Conservation (phyloP, 2,329 filamentous ascomycete genomes). For the Cladophialophora carrionii region DNA sequence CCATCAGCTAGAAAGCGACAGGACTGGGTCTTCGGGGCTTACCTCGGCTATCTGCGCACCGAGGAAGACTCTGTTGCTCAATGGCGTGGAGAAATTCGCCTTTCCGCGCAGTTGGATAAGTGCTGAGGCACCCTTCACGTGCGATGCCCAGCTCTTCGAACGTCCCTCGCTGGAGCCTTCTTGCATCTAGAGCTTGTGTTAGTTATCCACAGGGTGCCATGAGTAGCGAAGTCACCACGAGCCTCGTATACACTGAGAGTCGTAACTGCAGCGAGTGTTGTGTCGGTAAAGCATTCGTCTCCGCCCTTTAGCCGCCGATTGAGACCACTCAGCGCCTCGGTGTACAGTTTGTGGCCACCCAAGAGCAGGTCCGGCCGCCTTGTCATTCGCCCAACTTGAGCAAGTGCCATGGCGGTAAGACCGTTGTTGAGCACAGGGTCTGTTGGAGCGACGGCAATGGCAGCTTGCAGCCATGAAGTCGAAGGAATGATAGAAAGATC, state of each 20-base stretch:
- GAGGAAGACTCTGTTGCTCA: constrained; percentile 21
- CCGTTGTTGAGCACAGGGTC: constrained; percentile 17
- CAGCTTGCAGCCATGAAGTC: constrained; percentile 18
- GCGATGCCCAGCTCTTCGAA: constrained; percentile 21
- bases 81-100: constrained; percentile 17
- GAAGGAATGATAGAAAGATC: constrained; percentile 4
- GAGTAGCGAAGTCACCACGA: neutral
- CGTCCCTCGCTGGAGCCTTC: constrained; percentile 7
- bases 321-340: constrained; percentile 14
- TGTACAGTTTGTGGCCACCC: constrained; percentile 10
- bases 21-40: neutral
- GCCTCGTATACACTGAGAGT: constrained; percentile 24
- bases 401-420: constrained; percentile 17
- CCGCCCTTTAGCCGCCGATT: constrained; percentile 5
- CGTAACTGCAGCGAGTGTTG: constrained; percentile 23
- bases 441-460: constrained; percentile 3
- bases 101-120: constrained; percentile 23
- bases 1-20: neutral
- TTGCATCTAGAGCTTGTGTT: constrained; percentile 11
- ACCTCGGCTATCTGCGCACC: constrained; percentile 20
- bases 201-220: neutral
- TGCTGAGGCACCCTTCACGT: constrained; percentile 21
- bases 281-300: constrained; percentile 10
- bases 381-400: constrained; percentile 14
- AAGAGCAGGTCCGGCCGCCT: neutral